A percentile compares a stretch with the other conserved stretches of the same genome.
These are phyloP conservation scores for Rehmannia glutinosa DNA, from an alignment of 257 asterid species.

Conservation along the genomic window DNA sequence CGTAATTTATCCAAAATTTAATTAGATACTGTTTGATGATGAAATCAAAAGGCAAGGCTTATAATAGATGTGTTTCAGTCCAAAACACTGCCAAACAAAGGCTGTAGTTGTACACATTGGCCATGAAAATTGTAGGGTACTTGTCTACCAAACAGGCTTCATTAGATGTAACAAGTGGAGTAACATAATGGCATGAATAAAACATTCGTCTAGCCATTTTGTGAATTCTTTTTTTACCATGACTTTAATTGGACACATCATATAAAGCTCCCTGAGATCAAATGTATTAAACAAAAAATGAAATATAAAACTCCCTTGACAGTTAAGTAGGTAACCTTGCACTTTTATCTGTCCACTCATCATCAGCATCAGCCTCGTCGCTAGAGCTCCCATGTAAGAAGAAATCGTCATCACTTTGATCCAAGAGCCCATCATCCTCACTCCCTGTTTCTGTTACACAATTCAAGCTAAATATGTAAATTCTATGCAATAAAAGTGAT, in stretches of 20 bases:
- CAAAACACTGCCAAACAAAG: neutral
- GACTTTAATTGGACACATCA: too few species aligned
- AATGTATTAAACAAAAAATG: neutral
- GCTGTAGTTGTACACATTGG: neutral
- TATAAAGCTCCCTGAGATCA: neutral
- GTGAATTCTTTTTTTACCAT: too few species aligned
- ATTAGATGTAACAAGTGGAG: neutral
- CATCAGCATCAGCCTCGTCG: conserved; percentile 93
- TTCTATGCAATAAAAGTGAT: neutral
- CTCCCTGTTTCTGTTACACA: conserved; percentile 82
- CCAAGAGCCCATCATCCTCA: conserved; percentile 91
- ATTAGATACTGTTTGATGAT: too few species aligned
- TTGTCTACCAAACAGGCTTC: neutral
- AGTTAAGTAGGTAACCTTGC: conserved; percentile 48
- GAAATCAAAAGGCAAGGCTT: too few species aligned
- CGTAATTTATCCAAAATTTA: too few species aligned
- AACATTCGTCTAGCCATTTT: neutral
- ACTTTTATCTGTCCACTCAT: conserved; percentile 60
- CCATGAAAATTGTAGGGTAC: neutral
- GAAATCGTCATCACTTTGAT: conserved; percentile 86
- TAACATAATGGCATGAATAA: neutral
- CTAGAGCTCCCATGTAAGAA: conserved; percentile 87
- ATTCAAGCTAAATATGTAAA: conserved; percentile 16
- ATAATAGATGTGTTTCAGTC: too few species aligned
- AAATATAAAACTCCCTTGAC: neutral